Base-by-base conservation (phyloP, 2,329 filamentous ascomycete species). In the Bipolaris cookei region DNA sequence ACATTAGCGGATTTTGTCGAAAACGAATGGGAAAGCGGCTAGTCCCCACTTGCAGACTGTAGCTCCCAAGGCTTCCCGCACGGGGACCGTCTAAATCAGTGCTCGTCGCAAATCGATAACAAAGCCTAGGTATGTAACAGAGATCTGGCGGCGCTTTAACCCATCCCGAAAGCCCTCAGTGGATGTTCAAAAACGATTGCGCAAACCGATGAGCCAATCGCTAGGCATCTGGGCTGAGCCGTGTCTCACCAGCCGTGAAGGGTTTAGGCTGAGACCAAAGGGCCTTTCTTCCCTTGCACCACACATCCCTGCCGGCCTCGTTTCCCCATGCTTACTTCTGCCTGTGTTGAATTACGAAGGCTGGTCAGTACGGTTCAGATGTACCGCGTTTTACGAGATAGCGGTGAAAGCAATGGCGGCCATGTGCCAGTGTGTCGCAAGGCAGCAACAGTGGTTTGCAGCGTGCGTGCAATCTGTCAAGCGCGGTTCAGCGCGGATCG, bases 1-100 rank as follows among this genome's bases (percentile, higher is more conserved):
- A 59, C 59, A 62, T 61, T 61, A 61, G 58, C 55, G 58, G 49
- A 53, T 52, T 56, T 49, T 25, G 39, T 51, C 54, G 44, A 57
- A 48, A 42, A 46, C 58, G 58, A 57, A 51, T 58, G 58, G 50
- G 50, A 58, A 14, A 14, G 57, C 45, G 57, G 45, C 57, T 56
- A 48, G 57, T 60, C 57, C 54, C 57, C 57, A 60, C 57, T 47
- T 46, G 54, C 30, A 60, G 54, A 47, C 51, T 45, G 57, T 54
- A 46, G 49, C 53, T 39, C 44, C 53, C 57, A 56, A 52, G 53
- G 38, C 57, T 59, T 51, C 49, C 50, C 54, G 48, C 52, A 56
- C 55, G 55, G 51, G 47, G 47, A 44, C 51, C 47, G 48, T 56
- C 53, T 45, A 56, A 45, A 59, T 56, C 53, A 56, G 57, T 51